A percentile compares a stretch with the other conserved stretches of the same genome.
Conservation (phyloP, 2,329 filamentous ascomycete species). For the Cladosporium austrohemisphaericum region DNA sequence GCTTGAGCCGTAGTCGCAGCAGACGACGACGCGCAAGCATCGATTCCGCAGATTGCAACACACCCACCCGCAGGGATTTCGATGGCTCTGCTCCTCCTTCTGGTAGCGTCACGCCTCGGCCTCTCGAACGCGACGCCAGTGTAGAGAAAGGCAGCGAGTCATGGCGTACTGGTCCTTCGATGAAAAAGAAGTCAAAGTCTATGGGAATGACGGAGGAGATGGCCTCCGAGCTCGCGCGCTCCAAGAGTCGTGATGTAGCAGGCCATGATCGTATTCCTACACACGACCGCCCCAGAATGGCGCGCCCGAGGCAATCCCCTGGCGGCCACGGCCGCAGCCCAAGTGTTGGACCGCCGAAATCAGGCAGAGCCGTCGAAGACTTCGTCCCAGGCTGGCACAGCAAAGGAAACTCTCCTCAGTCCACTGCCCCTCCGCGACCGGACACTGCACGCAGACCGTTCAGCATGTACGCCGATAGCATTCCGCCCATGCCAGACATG, state of each 20-base stretch:
- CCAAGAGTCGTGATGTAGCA: conserved; percentile 23
- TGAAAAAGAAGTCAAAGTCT: conserved; percentile 16
- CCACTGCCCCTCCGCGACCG: conserved; percentile 12
- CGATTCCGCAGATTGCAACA: conserved; percentile 13
- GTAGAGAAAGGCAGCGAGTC: conserved; percentile 6
- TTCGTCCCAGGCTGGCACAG: conserved; percentile 28
- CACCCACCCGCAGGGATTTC: conserved; percentile 8
- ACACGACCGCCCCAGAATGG: conserved; percentile 13
- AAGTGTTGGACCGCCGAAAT: conserved; percentile 16
- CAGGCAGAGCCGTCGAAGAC: conserved; percentile 25
- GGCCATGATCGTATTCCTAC: conserved; percentile 1
- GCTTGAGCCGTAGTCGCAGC: conserved; percentile 23
- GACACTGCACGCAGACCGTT: conserved; percentile 6
- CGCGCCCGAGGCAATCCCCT: conserved; percentile 9
- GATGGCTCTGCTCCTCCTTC: background rate
- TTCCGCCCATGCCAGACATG: conserved; percentile 31
- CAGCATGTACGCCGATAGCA: conserved; percentile 23
- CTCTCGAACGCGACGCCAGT: conserved; percentile 1
- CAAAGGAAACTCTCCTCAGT: conserved; percentile 20
- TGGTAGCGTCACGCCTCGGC: background rate
- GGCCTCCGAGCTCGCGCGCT: conserved; percentile 24
- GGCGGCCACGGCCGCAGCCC: conserved; percentile 9
- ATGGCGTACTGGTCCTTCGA: conserved; percentile 4
- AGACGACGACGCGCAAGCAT: conserved; percentile 18
- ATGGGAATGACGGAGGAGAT: conserved; percentile 23